Percentiles rank a stretch among this genome's conserved stretches.
Conservation (phyloP, 2,329 filamentous ascomycete species). For the Paecilomyces sp. region DNA sequence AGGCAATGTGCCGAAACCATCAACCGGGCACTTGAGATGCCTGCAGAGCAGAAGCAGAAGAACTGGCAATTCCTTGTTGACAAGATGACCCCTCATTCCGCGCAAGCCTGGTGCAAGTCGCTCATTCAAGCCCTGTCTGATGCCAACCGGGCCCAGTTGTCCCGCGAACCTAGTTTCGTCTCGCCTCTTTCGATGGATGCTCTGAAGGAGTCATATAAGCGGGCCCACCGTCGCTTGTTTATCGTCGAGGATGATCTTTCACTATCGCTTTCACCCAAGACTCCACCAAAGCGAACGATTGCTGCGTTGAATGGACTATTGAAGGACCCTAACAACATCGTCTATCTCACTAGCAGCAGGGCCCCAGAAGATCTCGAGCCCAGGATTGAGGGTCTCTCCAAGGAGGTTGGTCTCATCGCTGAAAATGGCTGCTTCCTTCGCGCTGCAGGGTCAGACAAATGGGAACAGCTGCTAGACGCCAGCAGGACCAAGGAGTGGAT, state of each 20-base stretch:
- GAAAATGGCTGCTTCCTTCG: constrained; percentile 89
- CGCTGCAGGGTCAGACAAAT: constrained; percentile 56
- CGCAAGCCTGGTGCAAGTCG: constrained; percentile 69
- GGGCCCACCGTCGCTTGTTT: constrained; percentile 63
- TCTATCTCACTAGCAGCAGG: constrained; percentile 86
- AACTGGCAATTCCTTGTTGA: constrained; percentile 69
- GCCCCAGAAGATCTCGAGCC: constrained; percentile 77
- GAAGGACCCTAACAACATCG: constrained; percentile 67
- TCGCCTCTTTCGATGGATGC: constrained; percentile 65
- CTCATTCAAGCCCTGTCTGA: constrained; percentile 63
- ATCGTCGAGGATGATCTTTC: constrained; percentile 89
- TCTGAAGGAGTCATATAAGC: constrained; percentile 59
- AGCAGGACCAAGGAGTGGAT: constrained; percentile 70
- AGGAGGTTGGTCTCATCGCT: constrained; percentile 72
- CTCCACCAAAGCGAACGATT: constrained; percentile 67
- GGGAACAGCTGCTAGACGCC: constrained; percentile 69
- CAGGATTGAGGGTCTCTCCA: constrained; percentile 65
- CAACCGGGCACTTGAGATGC: constrained; percentile 74
- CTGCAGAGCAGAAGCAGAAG: constrained; percentile 59
- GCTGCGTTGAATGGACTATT: constrained; percentile 72
- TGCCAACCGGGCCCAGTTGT: constrained; percentile 71
- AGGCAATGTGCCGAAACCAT: constrained; percentile 78
- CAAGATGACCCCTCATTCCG: constrained; percentile 70
- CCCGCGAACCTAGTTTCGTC: constrained; percentile 71
- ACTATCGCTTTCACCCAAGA: constrained; percentile 55